These are phyloP conservation scores for Pichia phayaonensis DNA, from an alignment of 805 yeast species.

Conservation along the genomic window DNA sequence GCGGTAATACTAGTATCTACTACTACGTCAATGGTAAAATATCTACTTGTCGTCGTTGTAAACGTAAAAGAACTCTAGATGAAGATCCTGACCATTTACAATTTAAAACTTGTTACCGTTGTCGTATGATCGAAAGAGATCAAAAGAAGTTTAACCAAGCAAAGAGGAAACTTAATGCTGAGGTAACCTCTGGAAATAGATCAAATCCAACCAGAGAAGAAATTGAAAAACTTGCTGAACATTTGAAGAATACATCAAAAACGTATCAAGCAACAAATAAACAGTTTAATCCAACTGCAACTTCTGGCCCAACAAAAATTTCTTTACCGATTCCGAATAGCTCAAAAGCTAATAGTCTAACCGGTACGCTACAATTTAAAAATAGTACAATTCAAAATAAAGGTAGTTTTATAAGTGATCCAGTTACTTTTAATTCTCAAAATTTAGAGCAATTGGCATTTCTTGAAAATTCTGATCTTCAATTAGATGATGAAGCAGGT, in stretches of 20 bases:
- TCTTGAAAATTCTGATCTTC: slow-evolving; percentile 12
- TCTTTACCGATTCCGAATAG: background rate
- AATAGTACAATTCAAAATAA: slow-evolving; percentile 3
- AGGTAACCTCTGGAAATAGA: slow-evolving; percentile 12
- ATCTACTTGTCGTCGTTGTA: slow-evolving; percentile 48
- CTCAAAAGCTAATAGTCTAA: background rate
- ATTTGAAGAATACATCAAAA: slow-evolving; percentile 9
- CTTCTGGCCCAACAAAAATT: slow-evolving; percentile 11
- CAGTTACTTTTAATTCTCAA: slow-evolving; percentile 2
- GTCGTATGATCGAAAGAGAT: slow-evolving; percentile 46
- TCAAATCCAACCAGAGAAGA: slow-evolving; percentile 14
- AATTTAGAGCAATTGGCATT: slow-evolving; percentile 13
- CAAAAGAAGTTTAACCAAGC: slow-evolving; percentile 27
- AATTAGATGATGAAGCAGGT: slow-evolving; percentile 11
- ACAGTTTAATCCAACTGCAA: slow-evolving; percentile 13
- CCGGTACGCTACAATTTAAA: slow-evolving; percentile 8
- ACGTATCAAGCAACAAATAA: slow-evolving; percentile 8
- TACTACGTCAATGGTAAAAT: slow-evolving; percentile 28
- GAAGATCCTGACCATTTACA: slow-evolving; percentile 50
- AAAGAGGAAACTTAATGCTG: slow-evolving; percentile 17
- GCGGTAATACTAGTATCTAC: slow-evolving; percentile 8
- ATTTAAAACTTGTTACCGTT: slow-evolving; percentile 51
- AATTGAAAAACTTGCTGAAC: slow-evolving; percentile 14
- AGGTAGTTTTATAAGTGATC: slow-evolving; percentile 1
- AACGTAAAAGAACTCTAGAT: slow-evolving; percentile 45